Percentiles rank a stretch among this genome's conserved stretches.
These are phyloP conservation scores for Amyloporia xantha DNA, from an alignment of 768 basidiomycete genomes.

Conservation along the genomic window DNA sequence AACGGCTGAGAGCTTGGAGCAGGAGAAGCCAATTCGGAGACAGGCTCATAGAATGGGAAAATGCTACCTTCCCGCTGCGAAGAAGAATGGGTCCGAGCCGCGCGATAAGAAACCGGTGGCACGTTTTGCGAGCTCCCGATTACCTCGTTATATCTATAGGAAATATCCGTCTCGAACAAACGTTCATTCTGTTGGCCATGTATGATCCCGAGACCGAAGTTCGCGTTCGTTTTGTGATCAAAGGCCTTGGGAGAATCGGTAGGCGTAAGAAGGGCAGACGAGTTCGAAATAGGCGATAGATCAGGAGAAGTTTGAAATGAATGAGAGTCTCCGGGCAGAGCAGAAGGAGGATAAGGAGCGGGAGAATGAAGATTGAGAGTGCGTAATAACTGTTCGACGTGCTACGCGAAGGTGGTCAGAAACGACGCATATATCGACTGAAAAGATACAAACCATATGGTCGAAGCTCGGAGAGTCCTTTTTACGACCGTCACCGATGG, in stretches of 20 bases:
- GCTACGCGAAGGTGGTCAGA: slow-evolving; percentile 34
- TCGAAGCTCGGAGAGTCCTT: slow-evolving; percentile 51
- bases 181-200: slow-evolving; percentile 10
- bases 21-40: slow-evolving; percentile 37
- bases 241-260: slow-evolving; percentile 63
- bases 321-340: slow-evolving; percentile 37
- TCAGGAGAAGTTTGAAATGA: slow-evolving; percentile 47
- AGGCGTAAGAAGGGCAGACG: slow-evolving; percentile 67
- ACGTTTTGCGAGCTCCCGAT: slow-evolving; percentile 6
- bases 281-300: slow-evolving; percentile 65
- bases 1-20: slow-evolving; percentile 29
- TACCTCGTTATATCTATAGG: slow-evolving; percentile 18
- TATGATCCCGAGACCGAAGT: slow-evolving; percentile 38
- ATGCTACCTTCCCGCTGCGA: slow-evolving; percentile 12
- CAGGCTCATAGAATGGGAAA: slow-evolving; percentile 48
- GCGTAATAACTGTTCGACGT: slow-evolving; percentile 75
- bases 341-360: slow-evolving; percentile 36
- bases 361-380: slow-evolving; percentile 78
- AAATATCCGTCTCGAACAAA: slow-evolving; percentile 37
- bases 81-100: slow-evolving; percentile 1
- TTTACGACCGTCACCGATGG: slow-evolving; percentile 77
- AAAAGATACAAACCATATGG: slow-evolving; percentile 37
- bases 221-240: slow-evolving; percentile 47
- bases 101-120: slow-evolving; percentile 6
- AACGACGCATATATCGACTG: slow-evolving; percentile 17